phyloP scores from a whole-genome alignment of 2,329 filamentous ascomycete species.

The Neoarthrinium moseri region DNA sequence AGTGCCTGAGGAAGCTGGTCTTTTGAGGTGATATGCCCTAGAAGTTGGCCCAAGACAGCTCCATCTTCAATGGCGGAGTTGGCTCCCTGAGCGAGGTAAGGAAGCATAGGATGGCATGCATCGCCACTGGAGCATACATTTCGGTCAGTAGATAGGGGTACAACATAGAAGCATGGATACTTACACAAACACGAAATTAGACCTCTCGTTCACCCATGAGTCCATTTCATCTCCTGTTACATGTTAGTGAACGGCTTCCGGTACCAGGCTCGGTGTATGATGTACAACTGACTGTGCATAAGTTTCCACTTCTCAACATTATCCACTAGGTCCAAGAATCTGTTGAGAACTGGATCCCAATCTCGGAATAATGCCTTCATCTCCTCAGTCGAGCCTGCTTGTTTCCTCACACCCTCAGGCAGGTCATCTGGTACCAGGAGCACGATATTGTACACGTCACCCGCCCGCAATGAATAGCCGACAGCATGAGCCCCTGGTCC shows the following conservation, averaged over 20 bases:
- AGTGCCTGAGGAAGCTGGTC: conserved; percentile 45
- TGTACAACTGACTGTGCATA: conserved; percentile 45
- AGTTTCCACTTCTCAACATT: conserved; percentile 69
- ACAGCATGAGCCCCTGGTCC: conserved; percentile 62
- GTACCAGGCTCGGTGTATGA: background rate
- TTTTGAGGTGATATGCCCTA: conserved; percentile 47
- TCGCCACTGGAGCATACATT: conserved; percentile 46
- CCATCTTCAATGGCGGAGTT: conserved; percentile 69
- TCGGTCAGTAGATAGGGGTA: conserved; percentile 17
- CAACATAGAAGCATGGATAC: conserved; percentile 10
- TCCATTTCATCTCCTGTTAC: conserved; percentile 44
- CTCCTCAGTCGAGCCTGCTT: conserved; percentile 55
- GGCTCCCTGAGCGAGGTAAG: conserved; percentile 64
- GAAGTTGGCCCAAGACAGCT: conserved; percentile 58
- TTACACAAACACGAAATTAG: conserved; percentile 49
- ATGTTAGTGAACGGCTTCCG: background rate
- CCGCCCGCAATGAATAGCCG: conserved; percentile 59
- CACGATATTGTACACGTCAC: conserved; percentile 64
- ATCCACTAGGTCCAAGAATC: conserved; percentile 48
- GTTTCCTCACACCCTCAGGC: conserved; percentile 49
- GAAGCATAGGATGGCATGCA: conserved; percentile 63
- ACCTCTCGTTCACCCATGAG: conserved; percentile 52
- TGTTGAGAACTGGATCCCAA: conserved; percentile 61
- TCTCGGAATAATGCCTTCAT: conserved; percentile 57
- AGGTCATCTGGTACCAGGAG: conserved; percentile 64